phyloP scores from a whole-genome alignment of 352 stramenopile species.

The Phytopythium chamaehyphon region DNA sequence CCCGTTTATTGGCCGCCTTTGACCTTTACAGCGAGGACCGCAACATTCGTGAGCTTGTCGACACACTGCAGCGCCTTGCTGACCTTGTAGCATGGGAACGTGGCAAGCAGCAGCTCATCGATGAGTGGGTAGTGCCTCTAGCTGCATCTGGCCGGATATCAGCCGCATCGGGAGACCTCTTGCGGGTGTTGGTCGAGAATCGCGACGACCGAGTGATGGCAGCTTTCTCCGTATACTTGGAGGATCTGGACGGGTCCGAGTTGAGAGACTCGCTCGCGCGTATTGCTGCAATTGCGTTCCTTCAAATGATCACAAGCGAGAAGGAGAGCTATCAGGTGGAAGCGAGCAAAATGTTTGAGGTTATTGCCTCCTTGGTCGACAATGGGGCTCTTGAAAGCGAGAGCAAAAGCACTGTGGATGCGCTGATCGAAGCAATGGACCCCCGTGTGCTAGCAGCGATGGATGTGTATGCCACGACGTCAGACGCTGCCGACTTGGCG shows the following conservation, averaged over 20 bases:
- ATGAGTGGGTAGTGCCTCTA: slow-evolving; percentile 53
- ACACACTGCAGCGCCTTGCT: slow-evolving; percentile 54
- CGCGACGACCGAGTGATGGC: slow-evolving; percentile 66
- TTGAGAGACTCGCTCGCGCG: slow-evolving; percentile 58
- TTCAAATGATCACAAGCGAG: background rate
- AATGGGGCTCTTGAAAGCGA: slow-evolving; percentile 19
- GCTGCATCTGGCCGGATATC: slow-evolving; percentile 22
- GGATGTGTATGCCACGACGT: slow-evolving; percentile 43
- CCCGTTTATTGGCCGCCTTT: slow-evolving; percentile 45
- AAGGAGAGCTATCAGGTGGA: slow-evolving; percentile 17
- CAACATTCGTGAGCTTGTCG: slow-evolving; percentile 39
- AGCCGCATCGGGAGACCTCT: slow-evolving; percentile 17
- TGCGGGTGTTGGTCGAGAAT: slow-evolving; percentile 38
- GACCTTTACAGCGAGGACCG: slow-evolving; percentile 53
- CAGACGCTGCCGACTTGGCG: slow-evolving; percentile 48
- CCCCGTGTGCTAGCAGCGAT: slow-evolving; percentile 45
- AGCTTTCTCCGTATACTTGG: slow-evolving; percentile 60
- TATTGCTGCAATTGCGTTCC: slow-evolving; percentile 16
- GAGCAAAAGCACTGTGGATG: slow-evolving; percentile 22
- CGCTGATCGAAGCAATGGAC: slow-evolving; percentile 26
- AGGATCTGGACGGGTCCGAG: slow-evolving; percentile 55
- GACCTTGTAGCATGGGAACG: slow-evolving; percentile 62
- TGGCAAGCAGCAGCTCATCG: slow-evolving; percentile 41
- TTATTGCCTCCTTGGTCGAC: slow-evolving; percentile 24
- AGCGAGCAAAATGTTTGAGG: slow-evolving; percentile 10